Evolutionary conservation across 2,329 filamentous ascomycete species (phyloP).

Genomic region (Drechslerella coelobrocha): DNA sequence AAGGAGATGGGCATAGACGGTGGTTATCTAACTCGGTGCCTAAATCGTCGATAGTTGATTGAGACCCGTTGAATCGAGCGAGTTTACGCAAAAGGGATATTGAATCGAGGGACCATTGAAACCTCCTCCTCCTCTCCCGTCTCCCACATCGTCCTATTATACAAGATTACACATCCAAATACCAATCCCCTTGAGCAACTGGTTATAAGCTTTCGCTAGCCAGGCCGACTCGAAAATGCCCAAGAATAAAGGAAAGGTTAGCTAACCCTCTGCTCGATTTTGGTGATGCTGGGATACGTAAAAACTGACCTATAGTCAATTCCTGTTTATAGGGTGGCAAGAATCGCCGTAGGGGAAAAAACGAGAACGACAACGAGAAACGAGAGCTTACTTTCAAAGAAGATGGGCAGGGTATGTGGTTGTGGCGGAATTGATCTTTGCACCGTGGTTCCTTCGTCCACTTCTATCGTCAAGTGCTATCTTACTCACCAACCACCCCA

Average conservation of each 20-base stretch:
- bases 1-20: no score
- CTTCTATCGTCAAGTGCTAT: not conserved
- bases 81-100: no score
- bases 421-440: conserved; percentile 49
- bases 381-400: conserved; percentile 99
- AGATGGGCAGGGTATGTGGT: conserved; percentile 77
- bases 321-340: conserved; percentile 78
- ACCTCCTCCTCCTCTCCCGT: no score
- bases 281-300: conserved; percentile 6
- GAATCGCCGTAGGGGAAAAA: conserved; percentile 97
- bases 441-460: not conserved
- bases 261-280: conserved; percentile 56
- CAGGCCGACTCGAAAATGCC: conserved; percentile 68
- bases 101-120: no score
- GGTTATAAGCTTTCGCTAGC: not conserved
- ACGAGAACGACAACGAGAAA: conserved; percentile 99
- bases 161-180: no score
- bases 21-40: no score
- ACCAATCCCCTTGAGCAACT: not conserved
- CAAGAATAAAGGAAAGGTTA: conserved; percentile 99
- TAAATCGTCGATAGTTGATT: no score
- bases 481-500: not conserved
- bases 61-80: no score
- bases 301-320: conserved; percentile 1
- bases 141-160: no score